phyloP scores from a whole-genome alignment of 1,284 basidiomycete species.

The Puccinia horiana region DNA sequence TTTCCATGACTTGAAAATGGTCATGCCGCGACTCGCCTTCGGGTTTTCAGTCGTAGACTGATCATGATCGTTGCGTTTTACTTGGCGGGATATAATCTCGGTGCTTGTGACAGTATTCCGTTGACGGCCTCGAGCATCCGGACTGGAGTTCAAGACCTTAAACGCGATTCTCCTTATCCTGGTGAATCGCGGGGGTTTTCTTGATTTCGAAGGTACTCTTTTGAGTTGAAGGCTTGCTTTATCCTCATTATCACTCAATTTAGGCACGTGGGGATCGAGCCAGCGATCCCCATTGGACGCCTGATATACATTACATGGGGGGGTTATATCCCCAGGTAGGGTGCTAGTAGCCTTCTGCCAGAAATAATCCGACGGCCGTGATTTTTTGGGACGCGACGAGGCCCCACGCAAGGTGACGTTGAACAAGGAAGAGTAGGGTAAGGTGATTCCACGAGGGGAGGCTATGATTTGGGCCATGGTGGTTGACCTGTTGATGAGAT shows the following conservation, averaged over 20 bases:
- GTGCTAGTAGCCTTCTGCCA: constrained; percentile 34
- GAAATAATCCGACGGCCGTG: constrained; percentile 26
- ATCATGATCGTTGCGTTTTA: neutral
- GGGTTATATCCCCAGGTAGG: neutral
- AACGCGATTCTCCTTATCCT: constrained; percentile 40
- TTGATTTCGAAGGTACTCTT: neutral
- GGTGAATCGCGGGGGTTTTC: constrained; percentile 17
- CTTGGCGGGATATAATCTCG: constrained; percentile 7
- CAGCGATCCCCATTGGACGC: neutral
- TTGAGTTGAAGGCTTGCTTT: neutral
- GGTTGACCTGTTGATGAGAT: neutral
- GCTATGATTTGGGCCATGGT: constrained; percentile 22
- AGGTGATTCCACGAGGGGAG: neutral
- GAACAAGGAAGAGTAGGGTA: constrained; percentile 36
- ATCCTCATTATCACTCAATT: constrained; percentile 23
- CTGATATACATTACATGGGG: neutral
- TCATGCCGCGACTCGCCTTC: neutral
- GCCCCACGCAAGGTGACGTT: neutral
- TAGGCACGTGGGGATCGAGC: constrained; percentile 12
- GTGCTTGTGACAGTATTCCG: constrained; percentile 5
- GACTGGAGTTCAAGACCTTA: constrained; percentile 24
- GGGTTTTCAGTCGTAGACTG: neutral
- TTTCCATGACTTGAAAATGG: constrained; percentile 32
- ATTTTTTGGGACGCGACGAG: neutral
- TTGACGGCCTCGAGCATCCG: neutral